These are phyloP conservation scores for Diplotaxis tenuifolia DNA, from an alignment of 345 rosid genomes.

Conservation along the genomic window DNA sequence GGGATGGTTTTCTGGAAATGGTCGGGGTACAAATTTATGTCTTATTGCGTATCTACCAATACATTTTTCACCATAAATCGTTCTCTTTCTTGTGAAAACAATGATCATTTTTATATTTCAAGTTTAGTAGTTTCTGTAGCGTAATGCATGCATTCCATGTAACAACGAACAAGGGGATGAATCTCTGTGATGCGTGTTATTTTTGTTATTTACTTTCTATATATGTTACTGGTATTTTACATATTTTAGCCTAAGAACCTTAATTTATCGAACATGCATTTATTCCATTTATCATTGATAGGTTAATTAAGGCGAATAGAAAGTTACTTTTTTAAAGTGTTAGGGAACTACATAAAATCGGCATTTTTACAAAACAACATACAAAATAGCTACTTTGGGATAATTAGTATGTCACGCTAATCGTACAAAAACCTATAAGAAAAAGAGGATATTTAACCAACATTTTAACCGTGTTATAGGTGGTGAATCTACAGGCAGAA, in stretches of 20 bases:
- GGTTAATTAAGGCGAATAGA: neutral
- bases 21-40: slow-evolving; percentile 43
- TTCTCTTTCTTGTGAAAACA: neutral
- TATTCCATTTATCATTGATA: neutral
- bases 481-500: slow-evolving; percentile 81
- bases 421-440: neutral
- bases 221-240: slow-evolving; percentile 14
- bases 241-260: slow-evolving; percentile 19
- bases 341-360: neutral
- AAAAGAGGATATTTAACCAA: neutral
- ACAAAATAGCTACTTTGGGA: slow-evolving; percentile 17
- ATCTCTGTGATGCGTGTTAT: slow-evolving; percentile 14
- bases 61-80: neutral
- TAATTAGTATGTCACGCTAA: slow-evolving; percentile 4
- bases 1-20: slow-evolving; percentile 65
- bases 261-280: slow-evolving; percentile 26
- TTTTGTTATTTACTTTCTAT: neutral
- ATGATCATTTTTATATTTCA: neutral
- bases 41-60: neutral
- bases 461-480: slow-evolving; percentile 30
- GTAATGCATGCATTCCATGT: neutral
- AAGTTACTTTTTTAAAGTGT: neutral
- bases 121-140: slow-evolving; percentile 5
- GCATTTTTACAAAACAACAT: neutral
- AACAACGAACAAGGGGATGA: neutral